Base-by-base conservation (phyloP, 1,284 basidiomycete genomes). In the Dichomitus squalens region DNA sequence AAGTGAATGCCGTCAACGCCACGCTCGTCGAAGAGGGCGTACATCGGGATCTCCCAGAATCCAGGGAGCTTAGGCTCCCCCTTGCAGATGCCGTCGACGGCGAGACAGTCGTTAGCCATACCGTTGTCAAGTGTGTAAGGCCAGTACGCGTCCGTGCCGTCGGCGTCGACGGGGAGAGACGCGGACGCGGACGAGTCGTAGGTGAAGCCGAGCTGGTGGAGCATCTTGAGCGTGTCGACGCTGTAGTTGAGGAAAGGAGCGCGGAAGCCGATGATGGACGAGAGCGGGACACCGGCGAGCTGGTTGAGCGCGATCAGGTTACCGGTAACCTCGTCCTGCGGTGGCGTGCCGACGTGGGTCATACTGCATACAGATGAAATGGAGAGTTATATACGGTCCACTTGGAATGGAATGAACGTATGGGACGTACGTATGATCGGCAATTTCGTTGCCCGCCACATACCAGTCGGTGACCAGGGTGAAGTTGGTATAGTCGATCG, bases 41-140 rank as follows among this genome's bases (percentile, higher is more conserved):
- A 91, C 89, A 92, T 90, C 2, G 89, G 89, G 58, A 91, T 80
- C 71, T 91, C 88, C 90, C 90, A 92, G 69, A 92, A 82, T 2
- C 92, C 90, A 36, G 89, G 87, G 3, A 93, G 75, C 68, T 86
- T 84, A 9, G 87, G 87, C 71, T 88, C 69, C 40, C 92, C 91
- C 66, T 84, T 81, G 74, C 92, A 93, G 4, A 82, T 75, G 38
- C 78, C 79, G 0, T 71, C 67, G 4, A 87, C 80, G 2, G 71
- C 70, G 51, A 88, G 70, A 67, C 92, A 94, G 69, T 93, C 84
- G 68, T 93, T 93, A 25, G 90, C 88, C 75, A 93, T 78, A 9
- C 91, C 90, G 67, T 89, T 72, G 66, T 90, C 87, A 49, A 89
- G 77, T 0, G 86, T 87, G 68, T 90, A 90, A 0, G 88, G 88